A percentile compares a stretch with the other conserved stretches of the same genome.
Evolutionary conservation across 208 protist genomes (phyloP).

Genomic region (Leishmania arabica): DNA sequence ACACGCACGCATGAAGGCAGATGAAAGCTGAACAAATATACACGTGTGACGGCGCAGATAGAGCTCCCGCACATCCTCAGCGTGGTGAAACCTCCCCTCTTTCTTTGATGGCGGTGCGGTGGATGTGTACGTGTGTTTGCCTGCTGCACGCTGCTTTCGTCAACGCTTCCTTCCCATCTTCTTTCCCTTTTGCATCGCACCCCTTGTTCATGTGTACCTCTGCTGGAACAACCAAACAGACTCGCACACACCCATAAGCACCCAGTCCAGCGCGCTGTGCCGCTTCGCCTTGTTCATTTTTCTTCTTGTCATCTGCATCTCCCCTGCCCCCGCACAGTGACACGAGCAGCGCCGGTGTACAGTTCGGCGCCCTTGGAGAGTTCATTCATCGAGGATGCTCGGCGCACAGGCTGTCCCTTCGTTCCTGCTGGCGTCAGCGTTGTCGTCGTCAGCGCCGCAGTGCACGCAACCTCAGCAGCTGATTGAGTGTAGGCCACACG

Average conservation of each 20-base stretch:
- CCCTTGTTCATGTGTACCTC: not conserved
- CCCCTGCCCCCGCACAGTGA: not conserved
- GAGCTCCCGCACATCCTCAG: not conserved
- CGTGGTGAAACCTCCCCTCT: not conserved
- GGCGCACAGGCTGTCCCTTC: not conserved
- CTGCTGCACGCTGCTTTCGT: slow-evolving; percentile 13
- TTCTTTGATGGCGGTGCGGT: not conserved
- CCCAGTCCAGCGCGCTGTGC: not conserved
- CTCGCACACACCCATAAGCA: slow-evolving; percentile 1
- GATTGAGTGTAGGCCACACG: slow-evolving; percentile 36
- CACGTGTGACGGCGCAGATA: not conserved
- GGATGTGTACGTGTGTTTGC: not conserved
- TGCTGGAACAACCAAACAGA: not conserved
- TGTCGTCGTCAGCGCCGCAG: not conserved
- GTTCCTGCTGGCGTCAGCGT: not conserved
- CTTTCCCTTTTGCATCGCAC: not conserved
- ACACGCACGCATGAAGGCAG: not conserved
- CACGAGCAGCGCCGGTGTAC: no score
- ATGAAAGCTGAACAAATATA: not conserved
- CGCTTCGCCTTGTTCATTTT: not conserved
- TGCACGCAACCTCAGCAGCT: slow-evolving; percentile 34
- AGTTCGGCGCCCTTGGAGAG: not conserved
- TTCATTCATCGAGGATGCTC: not conserved
- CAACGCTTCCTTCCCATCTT: not conserved
- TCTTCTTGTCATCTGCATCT: not conserved